Evolutionary conservation across 1,284 basidiomycete species (phyloP).

Genomic region (Bondarzewia mesenterica): DNA sequence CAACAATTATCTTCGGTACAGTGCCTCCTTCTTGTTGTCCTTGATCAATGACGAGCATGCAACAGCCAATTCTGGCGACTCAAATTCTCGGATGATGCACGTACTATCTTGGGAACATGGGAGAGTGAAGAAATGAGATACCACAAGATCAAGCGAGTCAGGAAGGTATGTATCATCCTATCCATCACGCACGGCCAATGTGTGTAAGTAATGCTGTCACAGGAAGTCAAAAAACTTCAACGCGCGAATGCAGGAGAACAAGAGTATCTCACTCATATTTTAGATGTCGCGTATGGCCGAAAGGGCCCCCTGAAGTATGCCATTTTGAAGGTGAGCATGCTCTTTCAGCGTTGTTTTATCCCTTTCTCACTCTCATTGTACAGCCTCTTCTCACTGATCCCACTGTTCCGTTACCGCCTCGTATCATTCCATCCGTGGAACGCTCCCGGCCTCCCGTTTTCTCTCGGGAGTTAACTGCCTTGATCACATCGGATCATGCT

Average conservation of each 20-base stretch:
- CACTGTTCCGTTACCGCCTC: conserved; percentile 27
- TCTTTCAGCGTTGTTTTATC: conserved; percentile 1
- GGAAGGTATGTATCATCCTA: conserved; percentile 29
- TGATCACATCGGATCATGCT: conserved; percentile 46
- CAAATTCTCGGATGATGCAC: conserved; percentile 52
- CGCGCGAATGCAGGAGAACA: conserved; percentile 47
- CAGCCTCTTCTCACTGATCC: conserved; percentile 50
- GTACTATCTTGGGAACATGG: conserved; percentile 14
- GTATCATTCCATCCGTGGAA: conserved; percentile 42
- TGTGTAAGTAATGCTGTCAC: background rate
- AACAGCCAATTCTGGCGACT: conserved; percentile 58
- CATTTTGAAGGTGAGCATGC: conserved; percentile 43
- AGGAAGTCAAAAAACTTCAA: conserved; percentile 53
- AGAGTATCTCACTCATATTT: conserved; percentile 49
- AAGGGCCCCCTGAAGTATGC: conserved; percentile 64
- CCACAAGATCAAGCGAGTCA: conserved; percentile 22
- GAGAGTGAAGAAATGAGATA: conserved; percentile 13
- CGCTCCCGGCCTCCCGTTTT: conserved; percentile 56
- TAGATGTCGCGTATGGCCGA: conserved; percentile 74
- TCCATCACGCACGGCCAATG: too few relatives aligned
- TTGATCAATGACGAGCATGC: conserved; percentile 1
- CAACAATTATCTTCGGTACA: conserved; percentile 50
- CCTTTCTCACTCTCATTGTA: conserved; percentile 10
- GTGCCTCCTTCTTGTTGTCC: background rate
- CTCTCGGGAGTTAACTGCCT: conserved; percentile 49